Base-by-base conservation (phyloP, 768 basidiomycete genomes). In the Phylloporus arenicola region DNA sequence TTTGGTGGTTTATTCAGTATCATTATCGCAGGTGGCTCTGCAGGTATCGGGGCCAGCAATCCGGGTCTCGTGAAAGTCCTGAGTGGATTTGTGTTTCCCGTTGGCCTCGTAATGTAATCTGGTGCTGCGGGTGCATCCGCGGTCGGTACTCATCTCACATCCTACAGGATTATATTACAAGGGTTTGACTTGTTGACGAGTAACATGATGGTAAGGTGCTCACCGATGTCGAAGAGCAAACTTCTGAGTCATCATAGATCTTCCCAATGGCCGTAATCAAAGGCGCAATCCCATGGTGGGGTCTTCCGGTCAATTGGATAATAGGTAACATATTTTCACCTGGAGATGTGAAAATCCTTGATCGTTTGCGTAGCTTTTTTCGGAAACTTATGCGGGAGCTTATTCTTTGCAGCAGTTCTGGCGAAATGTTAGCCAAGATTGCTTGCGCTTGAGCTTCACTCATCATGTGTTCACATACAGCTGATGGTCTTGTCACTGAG, bases 131-230 rank as follows among this genome's bases (percentile, higher is more conserved):
- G 16, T 34, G 35, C 4, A 22, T 40, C 10, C 10, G 22, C 22
- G n/a, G 11, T 13, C 6, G 12, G 31, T 29, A 20, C 44, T 56
- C 24, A 59, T 24, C 12, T 31, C 19, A 9, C 13, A 17, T 2
- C 12, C 31, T 33, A 19, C 54, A 88, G 86, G 86, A 86, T 88
- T 52, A 75, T 84, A 13, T 69, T 88, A 13, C 82, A 86, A 67
- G 82, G 82, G 2, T 72, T 81, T 39, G 86, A 88, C 50, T 74
- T 88, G 1, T 63, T 88, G 31, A 88, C 86, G 43, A 86, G 85
- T 59, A 85, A 86, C 60, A 81, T 88, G 78, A 78, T 88, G 83
- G 84, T 85, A 53, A 42, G 64, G 42, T 30, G 11, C 9, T 47
- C 30, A 3, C 9, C 30, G 13, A 17, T 22, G 10, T 29, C 8